Conservation (phyloP, 164 flowering plant genomes). For the Malania oleifera region DNA sequence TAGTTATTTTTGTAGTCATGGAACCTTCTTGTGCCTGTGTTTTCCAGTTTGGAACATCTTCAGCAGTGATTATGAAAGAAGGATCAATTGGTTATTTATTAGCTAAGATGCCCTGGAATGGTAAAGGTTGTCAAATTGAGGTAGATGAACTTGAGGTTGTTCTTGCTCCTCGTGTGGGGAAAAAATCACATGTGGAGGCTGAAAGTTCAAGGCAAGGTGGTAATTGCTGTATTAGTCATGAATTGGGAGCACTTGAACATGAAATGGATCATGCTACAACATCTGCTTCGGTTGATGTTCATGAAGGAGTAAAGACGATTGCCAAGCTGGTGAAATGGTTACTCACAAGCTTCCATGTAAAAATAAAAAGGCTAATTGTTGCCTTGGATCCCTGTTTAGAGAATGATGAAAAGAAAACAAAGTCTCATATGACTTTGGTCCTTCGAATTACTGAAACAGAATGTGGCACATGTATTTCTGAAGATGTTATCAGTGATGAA, state of each 20-base stretch:
- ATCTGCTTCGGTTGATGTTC: slow-evolving; percentile 49
- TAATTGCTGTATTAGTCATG: slow-evolving; percentile 13
- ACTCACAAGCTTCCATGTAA: slow-evolving; percentile 78
- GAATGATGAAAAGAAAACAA: slow-evolving; percentile 26
- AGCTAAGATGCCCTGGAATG: slow-evolving; percentile 77
- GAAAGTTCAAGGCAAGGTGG: slow-evolving; percentile 28
- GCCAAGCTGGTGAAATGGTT: slow-evolving; percentile 87
- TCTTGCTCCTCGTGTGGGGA: slow-evolving; percentile 37
- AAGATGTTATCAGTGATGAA: slow-evolving; percentile 32
- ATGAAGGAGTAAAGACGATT: slow-evolving; percentile 90
- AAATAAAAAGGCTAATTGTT: slow-evolving; percentile 60
- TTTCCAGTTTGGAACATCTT: slow-evolving; percentile 54
- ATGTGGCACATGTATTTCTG: slow-evolving; percentile 72
- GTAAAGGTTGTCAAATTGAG: slow-evolving; percentile 65
- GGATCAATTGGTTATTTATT: slow-evolving; percentile 78
- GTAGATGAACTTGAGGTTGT: slow-evolving; percentile 85
- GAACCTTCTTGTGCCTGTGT: background rate
- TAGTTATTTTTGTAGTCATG: background rate
- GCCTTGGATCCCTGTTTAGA: slow-evolving; percentile 68
- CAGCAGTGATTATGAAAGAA: slow-evolving; percentile 60
- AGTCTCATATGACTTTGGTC: slow-evolving; percentile 37
- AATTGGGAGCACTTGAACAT: slow-evolving; percentile 25
- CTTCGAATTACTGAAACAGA: slow-evolving; percentile 65
- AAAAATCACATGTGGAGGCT: slow-evolving; percentile 11
- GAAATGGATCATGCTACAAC: slow-evolving; percentile 25